Evolutionary conservation across 331 rosid species (phyloP), one percentile per base, ranked within the genome.

Genomic region (Prunus yedoensis): DNA sequence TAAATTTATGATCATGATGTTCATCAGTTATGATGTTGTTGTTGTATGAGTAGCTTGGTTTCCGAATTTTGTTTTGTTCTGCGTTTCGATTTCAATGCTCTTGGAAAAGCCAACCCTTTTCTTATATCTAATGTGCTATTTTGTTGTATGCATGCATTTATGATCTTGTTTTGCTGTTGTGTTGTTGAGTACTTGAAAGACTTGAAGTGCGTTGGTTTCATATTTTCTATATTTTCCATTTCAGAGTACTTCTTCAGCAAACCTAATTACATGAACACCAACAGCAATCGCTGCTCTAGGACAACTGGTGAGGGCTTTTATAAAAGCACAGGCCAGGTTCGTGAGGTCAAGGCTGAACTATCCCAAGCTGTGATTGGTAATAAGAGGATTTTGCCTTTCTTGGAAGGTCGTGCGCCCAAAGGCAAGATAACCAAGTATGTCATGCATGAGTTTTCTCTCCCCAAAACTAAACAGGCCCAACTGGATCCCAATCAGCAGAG

Each of bases 351-450:
- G 81, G 71, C 0, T 1, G 54, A 52, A 2, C 76, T 75, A 41
- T 86, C 80, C 23, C 64, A 70, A 32, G 61, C 4, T 1, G 82
- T 83, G 61, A 85, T 83, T 82, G 97, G 93, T 13, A 67, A 62
- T 7, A 89, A 85, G 85, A 91, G 82, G 79, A 87, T 80, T 10
- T 72, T 88, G 43, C 89, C 88, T 47, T 91, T 82, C 80, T 23
- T 87, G 9, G 0, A 4, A 28, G 87, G 88, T 3, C 78, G 80
- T 23, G 63, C 17, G 72, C 53, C 81, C 18, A 0, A 0, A 4
- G 73, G 77, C 66, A 18, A 2, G 11, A 79, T 21, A 79, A 78
- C 88, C 74, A 52, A 72, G 2, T 88, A 89, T 89, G 83, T 85
- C n/a, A 59, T 86, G 6, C 91, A 90, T 57, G 96, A 90, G 53